Percentiles rank a stretch among this genome's conserved stretches.
Conservation (phyloP, 192 early-diverging fungal genomes). For the Geosiphon pyriformis region DNA sequence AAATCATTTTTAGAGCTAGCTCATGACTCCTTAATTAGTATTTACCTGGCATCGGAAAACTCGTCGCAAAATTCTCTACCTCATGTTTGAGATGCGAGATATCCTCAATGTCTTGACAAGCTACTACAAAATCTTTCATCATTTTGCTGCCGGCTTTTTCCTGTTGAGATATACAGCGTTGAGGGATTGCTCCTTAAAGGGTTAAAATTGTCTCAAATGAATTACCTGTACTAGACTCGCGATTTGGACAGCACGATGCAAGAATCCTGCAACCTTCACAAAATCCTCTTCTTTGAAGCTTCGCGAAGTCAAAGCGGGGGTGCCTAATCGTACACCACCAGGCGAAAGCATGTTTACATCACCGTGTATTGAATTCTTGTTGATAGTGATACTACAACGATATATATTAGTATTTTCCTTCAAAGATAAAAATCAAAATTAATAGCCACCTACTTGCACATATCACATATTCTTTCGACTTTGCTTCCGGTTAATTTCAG, state of each 20-base stretch:
- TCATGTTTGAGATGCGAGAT: slow-evolving; percentile 78
- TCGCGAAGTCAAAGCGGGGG: slow-evolving; percentile 93
- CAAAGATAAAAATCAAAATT: neutral
- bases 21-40: neutral
- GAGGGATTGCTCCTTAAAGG: too few relatives aligned
- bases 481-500: slow-evolving; percentile 90
- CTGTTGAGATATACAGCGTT: neutral
- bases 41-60: slow-evolving; percentile 98
- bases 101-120: slow-evolving; percentile 69
- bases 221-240: slow-evolving; percentile 75
- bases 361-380: slow-evolving; percentile 99
- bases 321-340: slow-evolving; percentile 95
- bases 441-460: slow-evolving; percentile 52
- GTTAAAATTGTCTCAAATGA: neutral
- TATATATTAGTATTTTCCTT: too few relatives aligned
- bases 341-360: slow-evolving; percentile 93
- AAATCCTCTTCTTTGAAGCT: slow-evolving; percentile 97
- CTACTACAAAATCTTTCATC: slow-evolving; percentile 97
- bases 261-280: slow-evolving; percentile 90
- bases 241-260: slow-evolving; percentile 91
- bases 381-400: slow-evolving; percentile 79
- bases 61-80: slow-evolving; percentile 87
- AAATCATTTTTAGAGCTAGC: neutral
- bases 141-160: slow-evolving; percentile 78
- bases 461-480: slow-evolving; percentile 99